phyloP scores from a whole-genome alignment of 257 asterid genomes.

The Plectranthus barbatus region DNA sequence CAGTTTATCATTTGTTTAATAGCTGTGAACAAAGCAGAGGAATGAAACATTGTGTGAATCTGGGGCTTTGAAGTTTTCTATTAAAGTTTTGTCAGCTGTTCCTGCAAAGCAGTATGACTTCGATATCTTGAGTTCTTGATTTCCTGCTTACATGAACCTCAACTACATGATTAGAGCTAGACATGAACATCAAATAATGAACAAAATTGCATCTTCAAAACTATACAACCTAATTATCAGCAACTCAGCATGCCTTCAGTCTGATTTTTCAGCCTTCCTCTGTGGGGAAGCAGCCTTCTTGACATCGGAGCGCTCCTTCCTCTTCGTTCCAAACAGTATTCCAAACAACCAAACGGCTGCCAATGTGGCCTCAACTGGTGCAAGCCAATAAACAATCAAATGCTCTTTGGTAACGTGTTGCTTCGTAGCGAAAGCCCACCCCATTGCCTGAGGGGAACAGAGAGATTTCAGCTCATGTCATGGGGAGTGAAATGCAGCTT shows the following conservation, averaged over 20 bases:
- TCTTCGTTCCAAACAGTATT: constrained; percentile 26
- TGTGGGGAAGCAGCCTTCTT: constrained; percentile 20
- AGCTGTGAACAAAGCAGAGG: constrained; percentile 16
- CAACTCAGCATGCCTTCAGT: constrained; percentile 17
- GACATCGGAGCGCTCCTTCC: constrained; percentile 7
- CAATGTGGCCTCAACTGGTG: constrained; percentile 77
- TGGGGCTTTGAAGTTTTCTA: constrained; percentile 11
- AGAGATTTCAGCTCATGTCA: neutral
- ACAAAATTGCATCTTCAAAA: neutral
- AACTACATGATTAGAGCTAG: neutral
- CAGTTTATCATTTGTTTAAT: constrained; percentile 14
- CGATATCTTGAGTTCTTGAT: neutral
- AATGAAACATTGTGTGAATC: constrained; percentile 11
- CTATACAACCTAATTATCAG: constrained; percentile 5
- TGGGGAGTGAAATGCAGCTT: neutral
- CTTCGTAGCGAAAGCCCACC: constrained; percentile 89
- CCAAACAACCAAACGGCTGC: constrained; percentile 62
- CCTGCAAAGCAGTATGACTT: neutral
- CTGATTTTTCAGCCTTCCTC: constrained; percentile 30
- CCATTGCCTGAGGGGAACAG: constrained; percentile 54
- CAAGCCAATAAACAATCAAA: constrained; percentile 80
- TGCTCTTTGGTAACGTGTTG: constrained; percentile 75
- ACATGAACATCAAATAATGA: neutral
- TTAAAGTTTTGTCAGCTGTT: neutral
- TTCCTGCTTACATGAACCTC: neutral